Conservation (phyloP, 305 asterid species). For the Plantago lanceolata region DNA sequence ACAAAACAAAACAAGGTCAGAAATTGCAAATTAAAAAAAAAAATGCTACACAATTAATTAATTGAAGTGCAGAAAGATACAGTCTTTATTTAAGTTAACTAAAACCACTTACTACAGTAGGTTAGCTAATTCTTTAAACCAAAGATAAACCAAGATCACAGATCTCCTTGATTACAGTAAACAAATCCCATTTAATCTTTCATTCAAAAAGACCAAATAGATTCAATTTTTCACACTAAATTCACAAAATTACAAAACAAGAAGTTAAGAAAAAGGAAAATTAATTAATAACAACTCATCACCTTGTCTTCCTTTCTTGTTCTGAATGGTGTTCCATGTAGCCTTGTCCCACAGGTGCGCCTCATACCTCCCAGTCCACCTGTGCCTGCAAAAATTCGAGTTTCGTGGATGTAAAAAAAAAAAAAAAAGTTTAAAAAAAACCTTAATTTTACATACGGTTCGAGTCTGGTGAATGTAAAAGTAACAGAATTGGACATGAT, state of each 20-base stretch:
- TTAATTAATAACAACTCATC: too few relatives aligned
- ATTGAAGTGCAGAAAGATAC: conserved; percentile 19
- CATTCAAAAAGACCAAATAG: not conserved
- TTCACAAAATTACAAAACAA: too few relatives aligned
- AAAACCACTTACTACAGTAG: not conserved
- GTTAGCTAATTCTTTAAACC: conserved; percentile 7
- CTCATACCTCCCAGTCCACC: conserved; percentile 88
- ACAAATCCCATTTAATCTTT: conserved; percentile 1
- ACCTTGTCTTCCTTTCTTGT: conserved; percentile 89
- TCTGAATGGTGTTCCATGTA: conserved; percentile 73
- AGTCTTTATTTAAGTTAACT: conserved; percentile 8
- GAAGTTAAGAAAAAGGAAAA: too few relatives aligned
- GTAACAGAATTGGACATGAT: conserved; percentile 21
- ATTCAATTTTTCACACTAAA: too few relatives aligned
- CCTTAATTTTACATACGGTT: too few relatives aligned
- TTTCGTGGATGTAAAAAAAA: too few relatives aligned
- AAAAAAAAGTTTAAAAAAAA: too few relatives aligned
- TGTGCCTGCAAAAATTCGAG: conserved; percentile 48
- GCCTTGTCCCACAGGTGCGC: conserved; percentile 94
- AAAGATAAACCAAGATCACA: conserved; percentile 37
- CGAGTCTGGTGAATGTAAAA: too few relatives aligned
- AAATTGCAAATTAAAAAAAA: conserved; percentile 11
- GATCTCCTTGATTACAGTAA: conserved; percentile 49
- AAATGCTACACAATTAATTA: conserved; percentile 16
- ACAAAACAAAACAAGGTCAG: conserved; percentile 44